phyloP scores from a whole-genome alignment of 352 stramenopile species.

The Globisporangium radiosum region DNA sequence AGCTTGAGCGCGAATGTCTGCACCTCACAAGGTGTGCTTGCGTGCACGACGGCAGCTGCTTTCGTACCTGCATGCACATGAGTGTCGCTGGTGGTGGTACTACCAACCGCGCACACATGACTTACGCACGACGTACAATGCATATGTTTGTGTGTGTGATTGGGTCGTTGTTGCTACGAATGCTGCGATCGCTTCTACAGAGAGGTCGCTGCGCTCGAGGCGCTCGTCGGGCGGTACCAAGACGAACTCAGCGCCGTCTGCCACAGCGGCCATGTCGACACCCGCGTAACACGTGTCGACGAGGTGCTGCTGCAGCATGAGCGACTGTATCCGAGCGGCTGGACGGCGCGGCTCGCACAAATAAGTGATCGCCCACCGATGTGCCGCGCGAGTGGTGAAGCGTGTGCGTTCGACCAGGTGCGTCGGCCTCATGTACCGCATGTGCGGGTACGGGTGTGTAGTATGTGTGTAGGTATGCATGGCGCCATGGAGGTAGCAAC shows the following conservation, averaged over 20 bases:
- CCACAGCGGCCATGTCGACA: not conserved
- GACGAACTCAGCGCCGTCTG: constrained; percentile 26
- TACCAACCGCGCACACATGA: too few relatives aligned
- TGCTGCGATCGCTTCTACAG: constrained; percentile 11
- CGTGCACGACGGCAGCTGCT: not conserved
- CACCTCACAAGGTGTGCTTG: constrained; percentile 24
- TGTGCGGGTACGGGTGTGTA: too few relatives aligned
- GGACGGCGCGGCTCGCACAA: constrained; percentile 12
- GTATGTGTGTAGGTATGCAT: too few relatives aligned
- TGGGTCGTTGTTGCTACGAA: not conserved
- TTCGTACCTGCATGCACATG: too few relatives aligned
- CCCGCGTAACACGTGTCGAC: constrained; percentile 21
- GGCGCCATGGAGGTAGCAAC: too few relatives aligned
- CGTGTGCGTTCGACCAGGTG: constrained; percentile 36
- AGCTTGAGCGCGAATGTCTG: constrained; percentile 28
- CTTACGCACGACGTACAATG: too few relatives aligned
- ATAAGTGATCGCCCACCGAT: constrained; percentile 17
- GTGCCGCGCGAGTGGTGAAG: constrained; percentile 23
- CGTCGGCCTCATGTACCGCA: not conserved
- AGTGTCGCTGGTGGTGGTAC: too few relatives aligned
- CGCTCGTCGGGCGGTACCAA: constrained; percentile 57
- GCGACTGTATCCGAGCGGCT: constrained; percentile 26
- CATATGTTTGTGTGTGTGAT: not conserved
- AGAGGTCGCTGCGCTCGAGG: constrained; percentile 51
- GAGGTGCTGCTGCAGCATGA: constrained; percentile 62